Percentiles rank a stretch among this genome's conserved stretches.
Evolutionary conservation across 805 yeast species (phyloP).

Genomic region (Candida broadrunensis): DNA sequence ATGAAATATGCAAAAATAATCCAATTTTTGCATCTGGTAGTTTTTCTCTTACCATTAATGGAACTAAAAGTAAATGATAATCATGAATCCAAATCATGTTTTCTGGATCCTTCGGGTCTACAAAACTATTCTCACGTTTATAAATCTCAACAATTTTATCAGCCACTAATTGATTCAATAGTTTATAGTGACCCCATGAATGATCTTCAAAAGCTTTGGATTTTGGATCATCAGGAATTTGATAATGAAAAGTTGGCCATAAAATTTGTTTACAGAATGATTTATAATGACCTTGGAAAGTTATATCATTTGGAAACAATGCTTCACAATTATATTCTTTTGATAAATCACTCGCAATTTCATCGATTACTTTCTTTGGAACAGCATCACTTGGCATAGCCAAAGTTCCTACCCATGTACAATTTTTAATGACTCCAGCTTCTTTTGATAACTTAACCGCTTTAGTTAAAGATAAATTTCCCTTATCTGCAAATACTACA

Average conservation of each 20-base stretch:
- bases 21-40: constrained; percentile 87
- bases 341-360: constrained; percentile 48
- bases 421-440: constrained; percentile 29
- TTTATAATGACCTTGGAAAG: constrained; percentile 86
- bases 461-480: constrained; percentile 86
- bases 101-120: constrained; percentile 36
- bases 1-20: constrained; percentile 87
- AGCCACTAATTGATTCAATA: constrained; percentile 76
- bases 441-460: constrained; percentile 65
- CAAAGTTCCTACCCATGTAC: constrained; percentile 83
- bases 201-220: constrained; percentile 94
- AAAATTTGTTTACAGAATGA: constrained; percentile 90
- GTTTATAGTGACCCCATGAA: constrained; percentile 83
- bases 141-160: constrained; percentile 67
- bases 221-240: constrained; percentile 92
- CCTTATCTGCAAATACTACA: constrained; percentile 64
- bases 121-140: constrained; percentile 46
- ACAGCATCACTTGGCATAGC: constrained; percentile 89
- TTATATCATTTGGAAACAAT: constrained; percentile 71
- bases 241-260: constrained; percentile 95
- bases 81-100: constrained; percentile 93
- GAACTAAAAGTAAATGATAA: constrained; percentile 85
- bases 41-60: constrained; percentile 71
- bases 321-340: constrained; percentile 57
- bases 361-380: constrained; percentile 50